These are phyloP conservation scores for Citrus sinensis DNA, from an alignment of 345 rosid species.

Conservation along the genomic window DNA sequence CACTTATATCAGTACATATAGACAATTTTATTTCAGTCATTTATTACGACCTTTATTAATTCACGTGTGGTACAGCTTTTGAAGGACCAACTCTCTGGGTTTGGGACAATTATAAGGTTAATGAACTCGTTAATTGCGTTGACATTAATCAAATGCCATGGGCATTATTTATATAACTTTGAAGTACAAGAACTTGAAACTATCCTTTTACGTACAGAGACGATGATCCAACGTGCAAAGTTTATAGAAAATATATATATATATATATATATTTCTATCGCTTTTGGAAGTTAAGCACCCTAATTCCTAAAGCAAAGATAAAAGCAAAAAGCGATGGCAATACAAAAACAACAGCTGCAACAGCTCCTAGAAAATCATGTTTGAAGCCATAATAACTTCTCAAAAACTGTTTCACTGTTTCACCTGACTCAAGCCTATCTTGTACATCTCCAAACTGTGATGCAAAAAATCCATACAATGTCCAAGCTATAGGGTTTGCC, in stretches of 20 bases:
- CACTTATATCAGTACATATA: too few relatives aligned
- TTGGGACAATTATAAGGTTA: too few relatives aligned
- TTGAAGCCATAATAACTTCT: constrained; percentile 26
- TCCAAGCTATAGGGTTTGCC: constrained; percentile 17
- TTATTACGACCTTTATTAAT: too few relatives aligned
- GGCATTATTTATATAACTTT: background rate
- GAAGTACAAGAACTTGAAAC: too few relatives aligned
- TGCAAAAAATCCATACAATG: constrained; percentile 23
- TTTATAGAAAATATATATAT: background rate
- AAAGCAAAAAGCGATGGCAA: constrained; percentile 20
- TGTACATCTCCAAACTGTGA: constrained; percentile 30
- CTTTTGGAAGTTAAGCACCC: constrained; percentile 22
- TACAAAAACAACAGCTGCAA: constrained; percentile 19
- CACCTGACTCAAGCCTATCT: constrained; percentile 13
- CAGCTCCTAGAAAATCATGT: constrained; percentile 34
- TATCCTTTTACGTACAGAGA: too few relatives aligned
- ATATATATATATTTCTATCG: constrained; percentile 4
- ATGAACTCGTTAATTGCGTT: too few relatives aligned
- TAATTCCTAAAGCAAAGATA: constrained; percentile 19
- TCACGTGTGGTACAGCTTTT: too few relatives aligned
- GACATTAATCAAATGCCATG: too few relatives aligned
- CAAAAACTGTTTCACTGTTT: constrained; percentile 24
- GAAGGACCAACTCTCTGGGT: too few relatives aligned
- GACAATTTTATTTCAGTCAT: too few relatives aligned
- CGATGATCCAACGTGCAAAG: too few relatives aligned